Conservation (phyloP, 306 rosid genomes). For the Ammopiptanthus mongolicus region DNA sequence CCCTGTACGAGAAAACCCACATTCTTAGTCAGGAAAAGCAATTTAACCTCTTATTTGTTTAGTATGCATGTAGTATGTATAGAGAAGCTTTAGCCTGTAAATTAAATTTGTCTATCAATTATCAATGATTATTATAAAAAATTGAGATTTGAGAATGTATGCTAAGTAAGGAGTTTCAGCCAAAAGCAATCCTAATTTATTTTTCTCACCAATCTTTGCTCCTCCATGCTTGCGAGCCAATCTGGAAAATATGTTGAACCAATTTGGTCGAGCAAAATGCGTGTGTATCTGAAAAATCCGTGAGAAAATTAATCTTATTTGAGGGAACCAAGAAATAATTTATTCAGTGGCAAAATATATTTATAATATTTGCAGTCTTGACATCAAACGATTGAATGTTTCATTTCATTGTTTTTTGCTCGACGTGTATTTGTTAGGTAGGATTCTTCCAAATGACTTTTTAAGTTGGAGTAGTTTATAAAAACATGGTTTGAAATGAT, state of each 20-base stretch:
- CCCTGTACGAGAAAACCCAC: slow-evolving; percentile 43
- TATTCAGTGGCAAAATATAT: background rate
- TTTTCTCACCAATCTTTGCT: slow-evolving; percentile 72
- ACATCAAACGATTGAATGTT: background rate
- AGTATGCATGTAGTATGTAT: background rate
- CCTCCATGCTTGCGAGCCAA: slow-evolving; percentile 60
- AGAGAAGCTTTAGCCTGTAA: background rate
- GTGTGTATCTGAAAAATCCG: slow-evolving; percentile 55
- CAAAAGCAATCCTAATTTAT: background rate
- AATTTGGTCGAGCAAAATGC: slow-evolving; percentile 74
- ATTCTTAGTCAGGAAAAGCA: slow-evolving; percentile 11
- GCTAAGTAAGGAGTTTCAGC: background rate
- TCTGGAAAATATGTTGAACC: slow-evolving; percentile 70
- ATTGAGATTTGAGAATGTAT: background rate
- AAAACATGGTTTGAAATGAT: background rate
- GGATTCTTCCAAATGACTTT: background rate
- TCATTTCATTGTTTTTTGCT: background rate
- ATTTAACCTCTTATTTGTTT: background rate
- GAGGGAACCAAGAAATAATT: background rate
- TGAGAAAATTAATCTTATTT: background rate
- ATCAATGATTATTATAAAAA: background rate
- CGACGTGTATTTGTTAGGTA: background rate
- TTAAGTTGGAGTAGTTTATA: background rate
- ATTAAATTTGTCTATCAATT: background rate
- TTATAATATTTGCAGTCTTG: background rate